Percentiles rank a stretch among this genome's conserved stretches.
These are phyloP conservation scores for Phalaenopsis equestris DNA, from an alignment of 106 monocot species.

Conservation along the genomic window DNA sequence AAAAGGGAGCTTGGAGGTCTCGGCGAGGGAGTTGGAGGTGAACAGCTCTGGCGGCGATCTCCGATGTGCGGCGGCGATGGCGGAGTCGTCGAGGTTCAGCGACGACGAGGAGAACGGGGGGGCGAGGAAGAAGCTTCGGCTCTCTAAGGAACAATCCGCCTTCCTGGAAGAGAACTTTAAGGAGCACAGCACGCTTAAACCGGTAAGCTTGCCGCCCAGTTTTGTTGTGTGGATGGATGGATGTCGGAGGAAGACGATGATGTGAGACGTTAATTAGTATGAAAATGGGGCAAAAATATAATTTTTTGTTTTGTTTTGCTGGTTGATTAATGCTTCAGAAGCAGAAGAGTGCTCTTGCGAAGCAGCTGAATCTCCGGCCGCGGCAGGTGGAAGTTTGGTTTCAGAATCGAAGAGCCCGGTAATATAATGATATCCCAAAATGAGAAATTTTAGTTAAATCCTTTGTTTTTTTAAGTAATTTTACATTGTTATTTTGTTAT, in stretches of 20 bases:
- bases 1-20: background rate
- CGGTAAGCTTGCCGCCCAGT: slow-evolving; percentile 1
- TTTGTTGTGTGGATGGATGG: background rate
- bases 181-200: slow-evolving; percentile 6
- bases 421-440: background rate
- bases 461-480: no score
- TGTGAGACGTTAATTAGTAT: background rate
- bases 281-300: background rate
- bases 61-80: background rate
- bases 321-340: slow-evolving; percentile 24
- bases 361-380: slow-evolving; percentile 61
- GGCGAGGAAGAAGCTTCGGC: slow-evolving; percentile 38
- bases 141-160: slow-evolving; percentile 27
- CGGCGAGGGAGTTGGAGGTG: background rate
- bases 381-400: slow-evolving; percentile 76
- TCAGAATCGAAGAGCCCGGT: slow-evolving; percentile 69
- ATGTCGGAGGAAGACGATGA: no score
- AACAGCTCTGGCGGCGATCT: background rate
- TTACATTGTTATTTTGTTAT: no score
- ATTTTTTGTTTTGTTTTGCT: background rate
- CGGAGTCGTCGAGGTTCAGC: background rate
- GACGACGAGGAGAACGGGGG: slow-evolving; percentile 33
- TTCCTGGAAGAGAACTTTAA: slow-evolving; percentile 9
- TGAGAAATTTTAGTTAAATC: no score
- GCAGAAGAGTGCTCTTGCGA: slow-evolving; percentile 56